These are phyloP conservation scores for Vicia sativa DNA, from an alignment of 306 rosid species.

Conservation along the genomic window DNA sequence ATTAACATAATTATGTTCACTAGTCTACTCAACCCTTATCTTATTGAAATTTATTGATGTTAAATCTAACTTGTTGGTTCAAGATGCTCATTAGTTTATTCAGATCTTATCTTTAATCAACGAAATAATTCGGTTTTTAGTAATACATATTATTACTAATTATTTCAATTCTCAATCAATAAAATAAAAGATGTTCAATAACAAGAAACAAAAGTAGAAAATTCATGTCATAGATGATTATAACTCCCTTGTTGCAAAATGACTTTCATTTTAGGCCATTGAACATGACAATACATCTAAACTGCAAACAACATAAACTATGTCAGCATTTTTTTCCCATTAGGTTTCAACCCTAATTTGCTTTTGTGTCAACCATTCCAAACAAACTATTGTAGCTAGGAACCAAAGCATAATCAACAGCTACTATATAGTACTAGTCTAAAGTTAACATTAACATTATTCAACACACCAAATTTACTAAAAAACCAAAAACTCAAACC, in stretches of 20 bases:
- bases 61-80: too few relatives aligned
- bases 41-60: too few relatives aligned
- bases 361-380: constrained; percentile 14
- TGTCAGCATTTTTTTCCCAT: constrained; percentile 28
- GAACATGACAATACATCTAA: constrained; percentile 8
- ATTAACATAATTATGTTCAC: too few relatives aligned
- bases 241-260: not conserved
- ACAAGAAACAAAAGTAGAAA: not conserved
- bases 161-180: not conserved
- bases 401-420: constrained; percentile 27
- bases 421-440: constrained; percentile 8
- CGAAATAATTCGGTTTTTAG: too few relatives aligned
- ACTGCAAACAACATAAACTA: constrained; percentile 28
- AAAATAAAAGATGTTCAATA: constrained; percentile 2
- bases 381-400: constrained; percentile 15
- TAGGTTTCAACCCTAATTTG: constrained; percentile 23
- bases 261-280: constrained; percentile 13
- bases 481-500: constrained; percentile 21
- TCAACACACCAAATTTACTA: constrained; percentile 36
- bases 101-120: too few relatives aligned
- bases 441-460: not conserved
- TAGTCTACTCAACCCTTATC: too few relatives aligned
- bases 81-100: too few relatives aligned
- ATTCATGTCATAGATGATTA: not conserved
- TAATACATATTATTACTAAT: not conserved